A percentile compares a stretch with the other conserved stretches of the same genome.
phyloP scores from a whole-genome alignment of 2,329 filamentous ascomycete genomes.

The Microdochium trichocladiopsis region DNA sequence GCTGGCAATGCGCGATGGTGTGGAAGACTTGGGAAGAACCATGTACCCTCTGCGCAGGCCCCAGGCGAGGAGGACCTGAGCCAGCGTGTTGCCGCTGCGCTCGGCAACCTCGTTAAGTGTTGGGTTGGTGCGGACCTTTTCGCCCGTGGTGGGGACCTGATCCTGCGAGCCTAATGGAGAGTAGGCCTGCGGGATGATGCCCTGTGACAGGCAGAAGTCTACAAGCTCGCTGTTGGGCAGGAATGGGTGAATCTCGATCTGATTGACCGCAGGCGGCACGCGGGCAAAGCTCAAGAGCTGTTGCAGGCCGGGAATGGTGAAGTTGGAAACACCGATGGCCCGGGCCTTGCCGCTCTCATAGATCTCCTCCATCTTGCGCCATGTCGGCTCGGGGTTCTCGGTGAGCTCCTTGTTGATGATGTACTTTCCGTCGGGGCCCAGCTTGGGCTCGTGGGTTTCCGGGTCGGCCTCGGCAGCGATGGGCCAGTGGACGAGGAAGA shows the following conservation, averaged over 20 bases:
- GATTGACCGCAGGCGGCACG: constrained; percentile 32
- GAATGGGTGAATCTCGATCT: constrained; percentile 40
- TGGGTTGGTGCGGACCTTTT: constrained; percentile 55
- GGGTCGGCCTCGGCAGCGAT: constrained; percentile 34
- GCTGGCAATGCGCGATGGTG: constrained; percentile 57
- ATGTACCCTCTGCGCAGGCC: constrained; percentile 59
- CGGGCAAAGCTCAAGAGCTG: constrained; percentile 29
- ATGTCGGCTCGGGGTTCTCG: constrained; percentile 57
- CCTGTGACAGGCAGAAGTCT: constrained; percentile 42
- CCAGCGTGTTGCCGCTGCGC: constrained; percentile 49
- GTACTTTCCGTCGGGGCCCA: constrained; percentile 38
- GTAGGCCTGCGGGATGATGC: constrained; percentile 45
- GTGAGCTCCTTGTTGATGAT: constrained; percentile 52
- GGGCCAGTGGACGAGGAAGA: constrained; percentile 51
- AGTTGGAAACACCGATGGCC: constrained; percentile 40
- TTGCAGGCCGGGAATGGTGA: constrained; percentile 30
- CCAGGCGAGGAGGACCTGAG: constrained; percentile 59
- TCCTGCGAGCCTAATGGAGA: constrained; percentile 55
- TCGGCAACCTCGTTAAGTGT: constrained; percentile 51
- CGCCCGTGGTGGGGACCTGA: constrained; percentile 61
- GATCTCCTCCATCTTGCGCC: constrained; percentile 49
- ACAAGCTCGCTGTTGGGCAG: constrained; percentile 40
- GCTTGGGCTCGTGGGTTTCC: constrained; percentile 31
- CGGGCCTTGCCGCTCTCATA: constrained; percentile 20
- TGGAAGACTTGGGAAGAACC: constrained; percentile 65